phyloP scores from a whole-genome alignment of 2,329 filamentous ascomycete species.

The Geosmithia flava region DNA sequence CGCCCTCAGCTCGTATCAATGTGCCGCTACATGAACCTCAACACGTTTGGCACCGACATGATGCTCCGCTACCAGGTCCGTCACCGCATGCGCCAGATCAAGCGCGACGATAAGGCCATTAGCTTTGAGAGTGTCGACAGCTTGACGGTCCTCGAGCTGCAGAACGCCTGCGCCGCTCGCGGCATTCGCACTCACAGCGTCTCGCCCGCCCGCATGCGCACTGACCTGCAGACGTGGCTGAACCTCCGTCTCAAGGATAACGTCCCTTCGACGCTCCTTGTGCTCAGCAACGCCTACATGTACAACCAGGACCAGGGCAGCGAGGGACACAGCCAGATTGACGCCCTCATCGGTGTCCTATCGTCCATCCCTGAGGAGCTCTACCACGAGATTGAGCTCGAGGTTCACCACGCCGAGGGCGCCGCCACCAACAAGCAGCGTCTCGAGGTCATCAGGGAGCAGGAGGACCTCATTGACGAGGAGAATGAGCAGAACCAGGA shows the following conservation, averaged over 20 bases:
- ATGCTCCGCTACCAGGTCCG: constrained; percentile 96
- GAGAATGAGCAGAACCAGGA: constrained; percentile 86
- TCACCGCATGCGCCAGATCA: constrained; percentile 98
- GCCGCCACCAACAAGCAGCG: constrained; percentile 98
- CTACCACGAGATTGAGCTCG: constrained; percentile 98
- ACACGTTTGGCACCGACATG: constrained; percentile 92
- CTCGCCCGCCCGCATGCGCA: constrained; percentile 74
- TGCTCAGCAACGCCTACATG: constrained; percentile 95
- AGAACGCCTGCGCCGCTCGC: constrained; percentile 81
- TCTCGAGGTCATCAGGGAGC: constrained; percentile 94
- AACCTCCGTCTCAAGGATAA: constrained; percentile 86
- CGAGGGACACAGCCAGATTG: constrained; percentile 71
- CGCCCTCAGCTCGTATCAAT: constrained; percentile 93
- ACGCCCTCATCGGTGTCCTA: constrained; percentile 82
- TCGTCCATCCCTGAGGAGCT: constrained; percentile 94
- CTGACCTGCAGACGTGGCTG: constrained; percentile 88
- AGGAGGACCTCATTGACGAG: constrained; percentile 95
- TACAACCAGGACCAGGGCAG: constrained; percentile 75
- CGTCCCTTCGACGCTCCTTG: constrained; percentile 90
- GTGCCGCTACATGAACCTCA: constrained; percentile 96
- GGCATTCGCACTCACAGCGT: constrained; percentile 89
- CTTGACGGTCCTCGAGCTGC: constrained; percentile 84
- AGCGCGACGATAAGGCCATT: constrained; percentile 92
- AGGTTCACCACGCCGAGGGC: constrained; percentile 93
- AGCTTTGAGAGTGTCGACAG: constrained; percentile 87